Evolutionary conservation across 75 land plant species (phyloP).

Genomic region (Sequoiadendron giganteum): DNA sequence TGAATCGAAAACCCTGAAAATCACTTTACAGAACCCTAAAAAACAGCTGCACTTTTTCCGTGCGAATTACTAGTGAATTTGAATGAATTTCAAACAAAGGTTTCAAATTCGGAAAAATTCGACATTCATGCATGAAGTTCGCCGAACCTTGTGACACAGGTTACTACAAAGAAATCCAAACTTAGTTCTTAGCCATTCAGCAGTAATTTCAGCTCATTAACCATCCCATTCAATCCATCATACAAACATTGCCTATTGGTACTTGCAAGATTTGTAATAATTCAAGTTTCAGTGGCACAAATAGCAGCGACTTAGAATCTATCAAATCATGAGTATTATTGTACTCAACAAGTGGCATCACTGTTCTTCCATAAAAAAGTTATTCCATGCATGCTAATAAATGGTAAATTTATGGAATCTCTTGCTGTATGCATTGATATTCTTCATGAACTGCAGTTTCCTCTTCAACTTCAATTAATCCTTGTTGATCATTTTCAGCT

Average conservation of each 20-base stretch:
- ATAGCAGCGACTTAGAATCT: background rate
- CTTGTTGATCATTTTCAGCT: background rate
- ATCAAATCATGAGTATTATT: background rate
- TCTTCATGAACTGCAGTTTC: background rate
- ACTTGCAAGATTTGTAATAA: background rate
- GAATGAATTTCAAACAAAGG: too few species aligned
- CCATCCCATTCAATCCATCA: background rate
- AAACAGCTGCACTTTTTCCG: too few species aligned
- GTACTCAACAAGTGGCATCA: background rate
- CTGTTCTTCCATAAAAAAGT: background rate
- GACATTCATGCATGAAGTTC: too few species aligned
- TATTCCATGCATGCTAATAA: background rate
- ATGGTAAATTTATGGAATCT: background rate
- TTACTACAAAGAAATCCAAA: background rate
- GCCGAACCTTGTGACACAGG: too few species aligned
- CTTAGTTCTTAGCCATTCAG: background rate
- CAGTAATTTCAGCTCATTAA: background rate
- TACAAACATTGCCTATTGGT: background rate
- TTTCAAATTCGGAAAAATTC: too few species aligned
- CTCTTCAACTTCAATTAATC: background rate
- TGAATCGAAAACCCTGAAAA: too few species aligned
- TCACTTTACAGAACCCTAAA: too few species aligned
- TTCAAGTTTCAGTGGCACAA: background rate
- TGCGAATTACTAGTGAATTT: too few species aligned
- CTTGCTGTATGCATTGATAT: background rate